Percentiles rank a stretch among this genome's conserved stretches.
phyloP scores from a whole-genome alignment of 2,329 filamentous ascomycete genomes.

The Xylariales sp. region DNA sequence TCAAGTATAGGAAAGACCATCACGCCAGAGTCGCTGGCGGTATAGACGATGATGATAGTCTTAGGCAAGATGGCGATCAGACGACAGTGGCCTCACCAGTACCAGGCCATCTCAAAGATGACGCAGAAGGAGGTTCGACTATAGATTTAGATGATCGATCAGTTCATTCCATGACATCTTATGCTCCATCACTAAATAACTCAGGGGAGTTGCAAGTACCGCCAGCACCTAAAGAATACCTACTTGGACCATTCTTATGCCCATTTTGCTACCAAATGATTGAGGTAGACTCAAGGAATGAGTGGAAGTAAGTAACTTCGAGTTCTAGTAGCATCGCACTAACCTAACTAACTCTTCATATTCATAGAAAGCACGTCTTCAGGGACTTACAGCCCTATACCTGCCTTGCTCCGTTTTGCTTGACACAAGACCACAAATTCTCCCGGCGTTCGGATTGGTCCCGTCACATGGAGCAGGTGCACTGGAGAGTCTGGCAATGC shows the following conservation, averaged over 20 bases:
- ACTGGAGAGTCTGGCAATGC: constrained; percentile 24
- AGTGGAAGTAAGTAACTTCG: constrained; percentile 14
- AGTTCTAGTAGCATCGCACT: not conserved
- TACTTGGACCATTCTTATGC: constrained; percentile 3
- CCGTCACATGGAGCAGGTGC: constrained; percentile 16
- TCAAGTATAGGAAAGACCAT: constrained; percentile 17
- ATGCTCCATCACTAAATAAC: not conserved
- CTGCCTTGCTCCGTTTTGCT: constrained; percentile 14
- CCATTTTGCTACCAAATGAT: constrained; percentile 22
- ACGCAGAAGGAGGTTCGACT: not conserved
- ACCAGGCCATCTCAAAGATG: not conserved
- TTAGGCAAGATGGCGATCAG: constrained; percentile 2
- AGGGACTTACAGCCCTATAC: constrained; percentile 23
- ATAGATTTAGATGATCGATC: not conserved
- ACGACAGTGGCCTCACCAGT: constrained; percentile 8
- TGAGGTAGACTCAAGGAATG: not conserved
- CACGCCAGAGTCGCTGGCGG: not conserved
- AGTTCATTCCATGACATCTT: not conserved
- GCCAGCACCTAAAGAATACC: not conserved
- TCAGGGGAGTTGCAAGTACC: constrained; percentile 5
- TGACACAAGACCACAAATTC: constrained; percentile 6
- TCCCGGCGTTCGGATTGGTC: constrained; percentile 11
- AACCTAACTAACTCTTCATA: constrained; percentile 1
- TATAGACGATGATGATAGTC: not conserved
- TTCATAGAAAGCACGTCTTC: constrained; percentile 15